Base-by-base conservation (phyloP, 768 basidiomycete genomes). In the Hericium coralloides region DNA sequence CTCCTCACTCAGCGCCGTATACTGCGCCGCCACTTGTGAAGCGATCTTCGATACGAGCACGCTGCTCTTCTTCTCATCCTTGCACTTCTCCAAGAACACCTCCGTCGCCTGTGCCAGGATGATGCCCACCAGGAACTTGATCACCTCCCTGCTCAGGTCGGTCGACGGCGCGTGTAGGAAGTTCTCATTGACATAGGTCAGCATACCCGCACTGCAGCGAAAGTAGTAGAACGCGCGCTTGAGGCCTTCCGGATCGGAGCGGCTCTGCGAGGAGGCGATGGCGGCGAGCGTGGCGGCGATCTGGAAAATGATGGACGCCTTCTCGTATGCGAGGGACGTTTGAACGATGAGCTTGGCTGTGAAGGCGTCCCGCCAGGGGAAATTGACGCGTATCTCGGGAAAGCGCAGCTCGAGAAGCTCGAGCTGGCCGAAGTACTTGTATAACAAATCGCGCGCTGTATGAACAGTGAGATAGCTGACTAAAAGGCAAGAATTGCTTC, bases 351-450 rank as follows among this genome's bases (percentile, higher is more conserved):
- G 76, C 72, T 98, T 98, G 73, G 79, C 79, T 57, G 92, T 98
- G 74, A 98, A 98, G 18, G 97, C 95, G 72, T 99, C 97, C 60
- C 87, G 80, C 94, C 97, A 99, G 0, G 92, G 87, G 67, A 98
- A 99, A 61, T 89, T 88, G 71, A 98, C 94, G 63, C 91, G 83
- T 61, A 98, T 92, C 69, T 98, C 95, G 9, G 95, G 84, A 74
- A 99, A 99, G 38, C 97, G 85, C 53, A 99, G 80, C 68, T 99
- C 97, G 41, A 99, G 84, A 4, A 98, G 82, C 67, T 99, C 97
- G 47, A 99, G 85, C 70, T 99, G 97, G 38, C 97, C 95, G 74
- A 98, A 99, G 75, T 99, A 99, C 73, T 97, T 98, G 86, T 95
- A 98, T 47, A 99, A 78, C 20, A 98, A 78, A 74, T 98, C 95